Evolutionary conservation across 768 basidiomycete species (phyloP).

Genomic region (Hericium rajendrae): DNA sequence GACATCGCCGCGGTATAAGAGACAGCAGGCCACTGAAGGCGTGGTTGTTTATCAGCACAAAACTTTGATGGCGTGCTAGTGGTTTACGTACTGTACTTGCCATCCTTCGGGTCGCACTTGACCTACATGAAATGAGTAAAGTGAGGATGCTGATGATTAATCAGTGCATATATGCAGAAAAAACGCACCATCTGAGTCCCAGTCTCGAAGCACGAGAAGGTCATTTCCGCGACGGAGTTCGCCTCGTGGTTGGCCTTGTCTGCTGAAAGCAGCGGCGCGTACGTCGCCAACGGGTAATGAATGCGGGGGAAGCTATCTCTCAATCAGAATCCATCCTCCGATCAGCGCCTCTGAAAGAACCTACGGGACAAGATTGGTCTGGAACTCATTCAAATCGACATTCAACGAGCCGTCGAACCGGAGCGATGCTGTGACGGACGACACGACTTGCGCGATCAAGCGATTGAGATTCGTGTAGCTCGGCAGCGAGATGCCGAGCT

Average conservation of each 20-base stretch:
- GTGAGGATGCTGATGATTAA: neutral
- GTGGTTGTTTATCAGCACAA: slow-evolving; percentile 8
- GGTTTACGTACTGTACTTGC: slow-evolving; percentile 85
- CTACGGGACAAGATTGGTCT: slow-evolving; percentile 96
- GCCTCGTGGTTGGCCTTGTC: slow-evolving; percentile 96
- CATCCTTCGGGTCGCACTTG: slow-evolving; percentile 92
- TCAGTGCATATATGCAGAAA: slow-evolving; percentile 1
- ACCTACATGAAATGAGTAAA: slow-evolving; percentile 23
- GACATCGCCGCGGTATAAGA: slow-evolving; percentile 93
- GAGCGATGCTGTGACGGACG: slow-evolving; percentile 92
- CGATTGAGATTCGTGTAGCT: slow-evolving; percentile 93
- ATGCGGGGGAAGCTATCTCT: slow-evolving; percentile 82
- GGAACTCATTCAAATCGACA: slow-evolving; percentile 97
- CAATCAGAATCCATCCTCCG: slow-evolving; percentile 5
- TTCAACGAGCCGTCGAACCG: slow-evolving; percentile 97
- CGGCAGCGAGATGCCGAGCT: slow-evolving; percentile 74
- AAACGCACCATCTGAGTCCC: slow-evolving; percentile 81
- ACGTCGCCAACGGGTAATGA: slow-evolving; percentile 96
- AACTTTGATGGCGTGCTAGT: neutral
- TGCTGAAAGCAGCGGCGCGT: slow-evolving; percentile 88
- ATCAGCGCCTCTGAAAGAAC: slow-evolving; percentile 22
- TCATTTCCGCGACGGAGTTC: slow-evolving; percentile 98
- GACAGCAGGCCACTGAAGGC: slow-evolving; percentile 72
- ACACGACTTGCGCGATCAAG: slow-evolving; percentile 97
- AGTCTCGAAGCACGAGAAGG: slow-evolving; percentile 93